Evolutionary conservation across 441 rosid species (phyloP).

Genomic region (Adansonia grandidieri): DNA sequence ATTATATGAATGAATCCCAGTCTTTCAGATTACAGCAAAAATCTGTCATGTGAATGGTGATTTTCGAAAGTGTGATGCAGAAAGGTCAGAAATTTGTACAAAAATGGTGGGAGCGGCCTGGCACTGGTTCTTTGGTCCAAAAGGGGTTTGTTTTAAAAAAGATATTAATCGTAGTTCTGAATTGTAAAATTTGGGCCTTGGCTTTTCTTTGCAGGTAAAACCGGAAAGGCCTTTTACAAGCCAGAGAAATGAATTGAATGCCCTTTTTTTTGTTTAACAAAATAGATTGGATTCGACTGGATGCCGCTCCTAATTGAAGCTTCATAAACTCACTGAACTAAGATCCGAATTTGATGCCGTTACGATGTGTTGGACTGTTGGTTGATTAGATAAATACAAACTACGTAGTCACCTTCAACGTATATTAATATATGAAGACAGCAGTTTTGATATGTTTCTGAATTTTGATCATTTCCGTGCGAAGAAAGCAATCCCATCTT

Average conservation of each 20-base stretch:
- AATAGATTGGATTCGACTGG: too few relatives aligned
- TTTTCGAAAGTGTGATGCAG: conserved; percentile 14
- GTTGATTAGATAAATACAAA: conserved; percentile 24
- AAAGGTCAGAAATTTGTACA: not conserved
- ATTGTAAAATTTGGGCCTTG: not conserved
- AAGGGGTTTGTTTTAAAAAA: not conserved
- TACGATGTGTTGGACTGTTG: not conserved
- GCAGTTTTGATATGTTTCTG: conserved; percentile 17
- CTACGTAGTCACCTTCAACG: conserved; percentile 30
- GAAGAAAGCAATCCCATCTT: conserved; percentile 29
- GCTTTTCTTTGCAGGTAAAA: not conserved
- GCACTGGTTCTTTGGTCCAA: not conserved
- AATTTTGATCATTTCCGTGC: conserved; percentile 31
- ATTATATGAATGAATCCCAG: not conserved
- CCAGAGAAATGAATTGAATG: too few relatives aligned
- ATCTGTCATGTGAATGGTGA: conserved; percentile 16
- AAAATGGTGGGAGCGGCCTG: conserved; percentile 6
- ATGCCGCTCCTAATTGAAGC: too few relatives aligned
- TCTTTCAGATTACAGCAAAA: not conserved
- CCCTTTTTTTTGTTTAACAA: too few relatives aligned
- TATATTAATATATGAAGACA: conserved; percentile 12
- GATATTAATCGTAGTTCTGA: conserved; percentile 13
- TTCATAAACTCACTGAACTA: too few relatives aligned
- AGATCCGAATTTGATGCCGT: too few relatives aligned
- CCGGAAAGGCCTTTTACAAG: not conserved